Evolutionary conservation across 1,139 yeast species (phyloP).

Genomic region (Pneumocystis murina): DNA sequence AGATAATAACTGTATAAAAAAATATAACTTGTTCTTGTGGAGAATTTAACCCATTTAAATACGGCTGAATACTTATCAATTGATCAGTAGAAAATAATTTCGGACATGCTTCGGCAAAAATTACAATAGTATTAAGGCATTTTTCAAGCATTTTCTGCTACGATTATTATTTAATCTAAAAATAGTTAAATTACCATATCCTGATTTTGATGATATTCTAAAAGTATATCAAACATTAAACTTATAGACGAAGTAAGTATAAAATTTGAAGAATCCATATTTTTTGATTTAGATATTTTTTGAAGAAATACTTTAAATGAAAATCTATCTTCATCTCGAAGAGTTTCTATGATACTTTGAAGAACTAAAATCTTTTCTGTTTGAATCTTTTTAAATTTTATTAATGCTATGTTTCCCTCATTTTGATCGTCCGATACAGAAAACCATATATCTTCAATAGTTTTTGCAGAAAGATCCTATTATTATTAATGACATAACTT

Average conservation of each 20-base stretch:
- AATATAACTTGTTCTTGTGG: conserved; percentile 27
- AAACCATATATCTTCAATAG: conserved; percentile 37
- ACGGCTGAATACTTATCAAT: conserved; percentile 6
- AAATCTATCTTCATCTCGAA: neutral
- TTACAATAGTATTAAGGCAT: neutral
- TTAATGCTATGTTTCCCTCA: neutral
- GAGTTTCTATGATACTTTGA: neutral
- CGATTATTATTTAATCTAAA: neutral
- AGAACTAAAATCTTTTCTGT: neutral
- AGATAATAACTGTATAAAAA: conserved; percentile 38
- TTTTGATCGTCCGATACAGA: neutral
- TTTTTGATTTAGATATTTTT: neutral
- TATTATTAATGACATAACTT: conserved; percentile 21
- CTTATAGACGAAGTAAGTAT: neutral
- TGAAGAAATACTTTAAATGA: neutral
- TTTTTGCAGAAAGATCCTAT: conserved; percentile 31
- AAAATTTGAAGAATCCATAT: neutral
- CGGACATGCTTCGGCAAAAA: conserved; percentile 2
- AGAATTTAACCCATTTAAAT: conserved; percentile 1
- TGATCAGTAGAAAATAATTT: conserved; percentile 3
- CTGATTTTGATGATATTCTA: neutral
- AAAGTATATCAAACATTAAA: neutral
- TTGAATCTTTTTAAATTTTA: neutral
- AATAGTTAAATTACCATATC: neutral
- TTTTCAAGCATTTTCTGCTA: neutral